A percentile compares a stretch with the other conserved stretches of the same genome.
These are phyloP conservation scores for Mycena rosella DNA, from an alignment of 768 basidiomycete genomes.

Conservation along the genomic window DNA sequence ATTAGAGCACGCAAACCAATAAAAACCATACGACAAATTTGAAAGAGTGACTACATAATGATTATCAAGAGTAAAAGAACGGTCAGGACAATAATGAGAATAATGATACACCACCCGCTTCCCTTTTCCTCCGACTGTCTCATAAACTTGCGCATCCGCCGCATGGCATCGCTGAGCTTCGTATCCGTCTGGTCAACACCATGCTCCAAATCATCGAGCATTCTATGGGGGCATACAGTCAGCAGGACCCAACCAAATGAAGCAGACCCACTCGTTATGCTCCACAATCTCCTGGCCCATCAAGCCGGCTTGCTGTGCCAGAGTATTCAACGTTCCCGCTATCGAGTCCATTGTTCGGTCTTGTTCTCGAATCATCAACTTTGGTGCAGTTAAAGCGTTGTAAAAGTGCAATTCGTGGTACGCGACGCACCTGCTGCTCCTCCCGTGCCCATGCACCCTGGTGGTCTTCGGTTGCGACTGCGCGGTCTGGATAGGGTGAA, in stretches of 20 bases:
- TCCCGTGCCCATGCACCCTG: conserved; percentile 86
- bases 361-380: conserved; percentile 89
- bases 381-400: conserved; percentile 43
- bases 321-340: conserved; percentile 84
- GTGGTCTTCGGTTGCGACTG: conserved; percentile 59
- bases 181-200: conserved; percentile 78
- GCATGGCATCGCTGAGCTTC: conserved; percentile 75
- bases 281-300: conserved; percentile 95
- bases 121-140: conserved; percentile 91
- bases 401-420: background rate
- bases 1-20: too few species aligned
- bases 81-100: conserved; percentile 85
- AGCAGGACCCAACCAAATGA: background rate
- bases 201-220: conserved; percentile 83
- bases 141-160: conserved; percentile 81
- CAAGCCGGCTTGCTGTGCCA: conserved; percentile 91
- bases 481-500: conserved; percentile 52
- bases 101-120: conserved; percentile 90
- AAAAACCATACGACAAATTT: too few species aligned
- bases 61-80: conserved; percentile 86
- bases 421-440: conserved; percentile 80
- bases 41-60: conserved; percentile 76
- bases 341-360: conserved; percentile 92
- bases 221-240: conserved; percentile 56
- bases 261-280: conserved; percentile 81